Evolutionary conservation across 495 filamentous ascomycete genomes (phyloP).

Genomic region (Penicillium ucsense): DNA sequence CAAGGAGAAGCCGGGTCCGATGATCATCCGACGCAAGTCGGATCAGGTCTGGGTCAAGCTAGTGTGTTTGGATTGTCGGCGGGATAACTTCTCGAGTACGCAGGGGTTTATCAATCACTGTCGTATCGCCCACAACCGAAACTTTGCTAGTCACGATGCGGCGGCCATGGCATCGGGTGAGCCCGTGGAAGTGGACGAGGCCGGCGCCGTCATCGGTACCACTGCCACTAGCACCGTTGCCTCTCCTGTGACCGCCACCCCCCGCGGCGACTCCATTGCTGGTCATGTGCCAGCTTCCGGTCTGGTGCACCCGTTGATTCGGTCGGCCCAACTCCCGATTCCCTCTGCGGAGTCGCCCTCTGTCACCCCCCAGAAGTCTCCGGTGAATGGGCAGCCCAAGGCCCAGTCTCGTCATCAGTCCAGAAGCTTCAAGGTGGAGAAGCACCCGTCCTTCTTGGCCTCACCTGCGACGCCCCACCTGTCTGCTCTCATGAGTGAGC

Average conservation of each 20-base stretch:
- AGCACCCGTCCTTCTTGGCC: conserved; percentile 25
- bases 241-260: no score
- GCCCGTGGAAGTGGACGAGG: conserved; percentile 61
- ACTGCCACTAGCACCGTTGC: no score
- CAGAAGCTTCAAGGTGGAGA: conserved; percentile 5
- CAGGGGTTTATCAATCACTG: conserved; percentile 99
- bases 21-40: conserved; percentile 50
- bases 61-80: conserved; percentile 77
- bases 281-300: conserved; percentile 29
- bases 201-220: conserved; percentile 42
- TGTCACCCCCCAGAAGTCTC: conserved; percentile 22
- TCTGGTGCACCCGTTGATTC: conserved; percentile 61
- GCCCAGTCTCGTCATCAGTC: conserved; percentile 6
- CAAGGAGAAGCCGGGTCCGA: conserved; percentile 56
- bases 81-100: conserved; percentile 85
- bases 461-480: conserved; percentile 69
- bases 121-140: conserved; percentile 83
- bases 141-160: conserved; percentile 89
- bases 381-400: conserved; percentile 6
- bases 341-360: conserved; percentile 26
- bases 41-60: conserved; percentile 63
- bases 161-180: conserved; percentile 85
- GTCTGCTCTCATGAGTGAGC: conserved; percentile 56
- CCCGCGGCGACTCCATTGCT: conserved; percentile 34
- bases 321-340: conserved; percentile 47